Evolutionary conservation across 108 stramenopile species (phyloP), one percentile per base, ranked within the genome.

Genomic region (Nitzschia putrida): DNA sequence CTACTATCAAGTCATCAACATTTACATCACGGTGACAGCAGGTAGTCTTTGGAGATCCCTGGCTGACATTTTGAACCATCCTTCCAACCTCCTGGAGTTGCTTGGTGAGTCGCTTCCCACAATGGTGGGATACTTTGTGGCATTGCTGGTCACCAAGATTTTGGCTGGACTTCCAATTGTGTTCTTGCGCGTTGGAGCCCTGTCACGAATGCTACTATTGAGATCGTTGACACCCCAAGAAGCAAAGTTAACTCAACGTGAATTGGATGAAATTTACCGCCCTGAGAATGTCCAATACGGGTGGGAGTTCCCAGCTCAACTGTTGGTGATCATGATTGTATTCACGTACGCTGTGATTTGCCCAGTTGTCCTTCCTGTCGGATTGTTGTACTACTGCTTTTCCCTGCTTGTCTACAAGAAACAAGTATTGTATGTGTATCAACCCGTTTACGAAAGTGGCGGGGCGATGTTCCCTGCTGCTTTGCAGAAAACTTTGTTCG

Each of bases 371-470:
- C 72, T 94, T 38, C 88, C 89, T 9, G 77, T 94, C 24, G 93
- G 89, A 8, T 68, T 85, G 8, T 63, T 89, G 4, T 95, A 88
- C 82, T 96, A 94, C 66, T 60, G 80, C 7, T 81, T 84, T 9
- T 79, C 91, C 18, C 74, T 88, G 66, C 64, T 93, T 44, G 90
- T 96, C 9, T 96, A 95, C 87, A 95, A 94, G 80, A 89, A 90
- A 34, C 93, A 96, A 64, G 79, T 94, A 20, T 76, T 95, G 9
- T 87, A 86, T 61, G 92, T 96, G 4, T 81, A 85, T 51, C 74
- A 66, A 39, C 79, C 80, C 13, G 69, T 81, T 10, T 83, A 79
- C 52, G 86, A 87, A 74, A 76, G 71, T 45, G 86, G 86, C 37
- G 86, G 86, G 34, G 73, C 81, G 14, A 75, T 93, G 76, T 93